Evolutionary conservation across 306 rosid species (phyloP), one percentile per base, ranked within the genome.

Genomic region (Rosa chinensis): DNA sequence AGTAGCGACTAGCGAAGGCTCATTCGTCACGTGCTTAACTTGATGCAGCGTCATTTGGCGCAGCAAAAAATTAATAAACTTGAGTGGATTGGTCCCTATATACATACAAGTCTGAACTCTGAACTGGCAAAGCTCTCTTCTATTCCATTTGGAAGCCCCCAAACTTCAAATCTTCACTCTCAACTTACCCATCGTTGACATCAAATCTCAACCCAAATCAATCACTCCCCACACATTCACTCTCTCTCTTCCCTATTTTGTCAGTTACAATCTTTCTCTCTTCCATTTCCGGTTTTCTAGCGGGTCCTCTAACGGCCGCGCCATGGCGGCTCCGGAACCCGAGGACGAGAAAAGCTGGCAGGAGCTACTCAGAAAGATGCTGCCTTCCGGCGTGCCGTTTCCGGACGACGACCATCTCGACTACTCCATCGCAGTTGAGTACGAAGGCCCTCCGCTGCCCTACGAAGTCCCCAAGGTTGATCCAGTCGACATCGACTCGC

Each of bases 361-460:
- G 79, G 85, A 87, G 10, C 77, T 85, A 43, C 68, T 93, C 66
- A 81, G 94, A 63, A 91, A 89, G 81, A 91, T 93, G 98, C 88
- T 93, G 0, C 98, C 98, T 8, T 85, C 69, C 32, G 98, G 98
- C 21, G 94, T 94, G 0, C 94, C 97, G 18, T 63, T 93, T 13
- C 98, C 98, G 1, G 98, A 93, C 82, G 93, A 87, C 70, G 97
- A 91, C 0, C 97, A 93, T 10, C 97, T 93, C 42, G 97, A 93
- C 48, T 91, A 87, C 85, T 93, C 98, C 44, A 93, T 93, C 72
- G 97, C 97, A 6, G 78, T 89, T 35, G 97, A 91, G 66, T 93
- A 93, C 68, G 89, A 45, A 18, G 98, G 98, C 5, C 93, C 98
- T 58, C 97, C 92, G 1, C 83, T 93, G 55, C 61, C 83, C 10